Evolutionary conservation across 805 yeast genomes (phyloP).

Genomic region (Ogataea saltuana): DNA sequence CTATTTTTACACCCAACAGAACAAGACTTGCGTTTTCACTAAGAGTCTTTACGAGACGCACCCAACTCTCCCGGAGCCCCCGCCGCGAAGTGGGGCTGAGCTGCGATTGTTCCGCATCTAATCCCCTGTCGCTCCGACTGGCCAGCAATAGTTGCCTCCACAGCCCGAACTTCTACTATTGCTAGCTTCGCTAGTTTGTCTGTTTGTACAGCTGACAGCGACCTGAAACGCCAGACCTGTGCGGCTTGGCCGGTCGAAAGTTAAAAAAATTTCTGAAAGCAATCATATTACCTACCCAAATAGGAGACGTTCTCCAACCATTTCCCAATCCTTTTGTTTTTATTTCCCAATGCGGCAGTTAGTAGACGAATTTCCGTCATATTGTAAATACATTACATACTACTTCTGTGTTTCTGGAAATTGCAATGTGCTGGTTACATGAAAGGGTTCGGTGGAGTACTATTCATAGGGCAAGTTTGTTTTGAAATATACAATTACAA

Average conservation of each 20-base stretch:
- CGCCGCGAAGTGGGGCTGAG: conserved; percentile 4
- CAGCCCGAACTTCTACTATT: neutral
- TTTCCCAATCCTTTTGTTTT: conserved; percentile 8
- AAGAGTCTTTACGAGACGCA: too few relatives aligned
- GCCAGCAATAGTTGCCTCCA: neutral
- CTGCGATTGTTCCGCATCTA: neutral
- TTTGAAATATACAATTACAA: too few relatives aligned
- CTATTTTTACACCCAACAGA: too few relatives aligned
- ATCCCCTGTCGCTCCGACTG: neutral
- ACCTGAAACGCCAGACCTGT: conserved; percentile 5
- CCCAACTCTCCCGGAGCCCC: too few relatives aligned
- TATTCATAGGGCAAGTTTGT: neutral
- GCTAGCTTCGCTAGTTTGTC: neutral
- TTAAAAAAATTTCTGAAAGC: conserved; percentile 2
- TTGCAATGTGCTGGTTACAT: neutral
- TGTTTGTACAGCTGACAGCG: conserved; percentile 2
- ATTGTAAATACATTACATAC: conserved; percentile 2
- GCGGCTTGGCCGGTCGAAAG: conserved; percentile 3
- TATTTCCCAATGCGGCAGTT: conserved; percentile 5
- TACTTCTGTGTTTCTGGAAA: conserved; percentile 2
- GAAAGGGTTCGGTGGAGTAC: too few relatives aligned
- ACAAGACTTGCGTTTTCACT: too few relatives aligned
- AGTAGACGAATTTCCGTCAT: neutral
- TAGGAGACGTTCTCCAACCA: conserved; percentile 5
- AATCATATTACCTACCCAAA: conserved; percentile 3